phyloP scores from a whole-genome alignment of 176 grass and related monocot genomes.

The Poa pratensis region DNA sequence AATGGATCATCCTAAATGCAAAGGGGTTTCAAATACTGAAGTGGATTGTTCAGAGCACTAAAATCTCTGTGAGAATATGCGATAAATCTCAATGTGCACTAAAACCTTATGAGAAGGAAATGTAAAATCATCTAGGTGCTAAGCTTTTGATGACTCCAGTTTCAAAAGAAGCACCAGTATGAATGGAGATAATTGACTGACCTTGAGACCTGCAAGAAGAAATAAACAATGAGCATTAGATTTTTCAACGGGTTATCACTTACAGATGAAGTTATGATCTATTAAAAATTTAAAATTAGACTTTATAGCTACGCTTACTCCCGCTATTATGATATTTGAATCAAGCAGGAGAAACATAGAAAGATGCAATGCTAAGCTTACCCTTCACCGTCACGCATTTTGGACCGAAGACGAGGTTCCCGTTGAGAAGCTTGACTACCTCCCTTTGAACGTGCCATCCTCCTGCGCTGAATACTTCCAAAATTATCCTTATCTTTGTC shows the following conservation, averaged over 20 bases:
- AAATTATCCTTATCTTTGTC: slow-evolving; percentile 90
- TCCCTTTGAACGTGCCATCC: slow-evolving; percentile 61
- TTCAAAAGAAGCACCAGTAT: slow-evolving; percentile 35
- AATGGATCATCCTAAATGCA: slow-evolving; percentile 16
- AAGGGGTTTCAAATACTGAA: slow-evolving; percentile 24
- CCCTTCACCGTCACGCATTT: slow-evolving; percentile 76
- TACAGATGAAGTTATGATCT: slow-evolving; percentile 13
- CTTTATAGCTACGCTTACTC: not conserved
- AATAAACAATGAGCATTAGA: slow-evolving; percentile 34
- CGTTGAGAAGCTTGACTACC: slow-evolving; percentile 66
- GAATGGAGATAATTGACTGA: slow-evolving; percentile 51
- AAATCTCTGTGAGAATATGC: slow-evolving; percentile 20
- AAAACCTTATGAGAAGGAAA: slow-evolving; percentile 32
- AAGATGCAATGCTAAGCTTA: slow-evolving; percentile 47
- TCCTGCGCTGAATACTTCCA: slow-evolving; percentile 66
- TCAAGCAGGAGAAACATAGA: slow-evolving; percentile 11
- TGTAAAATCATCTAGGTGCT: slow-evolving; percentile 19
- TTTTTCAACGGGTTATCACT: slow-evolving; percentile 4
- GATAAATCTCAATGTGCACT: slow-evolving; percentile 25
- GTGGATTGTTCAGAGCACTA: slow-evolving; percentile 25
- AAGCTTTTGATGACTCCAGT: slow-evolving; percentile 12
- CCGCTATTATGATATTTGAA: slow-evolving; percentile 21
- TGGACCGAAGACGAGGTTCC: slow-evolving; percentile 71
- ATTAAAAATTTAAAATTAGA: slow-evolving; percentile 11
- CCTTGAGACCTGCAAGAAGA: slow-evolving; percentile 85